Base-by-base conservation (phyloP, 1,139 yeast genomes). In the Suhomyces atakaporum region DNA sequence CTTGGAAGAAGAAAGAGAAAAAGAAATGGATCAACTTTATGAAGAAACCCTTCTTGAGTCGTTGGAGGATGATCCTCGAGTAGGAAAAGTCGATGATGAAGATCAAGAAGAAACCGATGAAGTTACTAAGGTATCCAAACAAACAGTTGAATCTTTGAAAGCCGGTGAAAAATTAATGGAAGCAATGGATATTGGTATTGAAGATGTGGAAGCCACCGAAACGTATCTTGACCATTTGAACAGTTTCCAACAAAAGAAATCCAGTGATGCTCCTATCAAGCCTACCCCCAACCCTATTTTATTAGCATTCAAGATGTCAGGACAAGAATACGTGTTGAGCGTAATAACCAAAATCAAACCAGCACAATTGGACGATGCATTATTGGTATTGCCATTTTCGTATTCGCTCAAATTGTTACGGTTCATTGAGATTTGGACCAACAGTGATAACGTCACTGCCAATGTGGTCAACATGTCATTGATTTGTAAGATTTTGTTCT, bases 81-180 rank as follows among this genome's bases (percentile, higher is more conserved):
- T 30, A 19, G 69, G 62, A 29, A 65, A 69, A 9, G 63, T 60
- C 16, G 64, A 46, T 12, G 66, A 56, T 14, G 66, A 60, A 1
- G 73, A 63, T 2, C 72, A 61, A 2, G 75, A 62, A 5, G 79
- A 63, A 2, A 74, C 60, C n/a, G 81, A 77, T 36, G 84, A 77
- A 28, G 81, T 75, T 7, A 75, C 77, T 7, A 75, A 76, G 36
- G 97, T 89, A 9, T 76, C 80, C 29, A 83, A 83, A 49, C 96
- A 89, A 60, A 89, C 96, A 0, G 70, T 84, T 56, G 98, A 92
- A 54, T 85, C 97, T 2, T 74, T 92, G 53, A 92, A 92, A 60
- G 94, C 97, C 0, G 97, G 98, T 48, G 99, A 92, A 62, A 83
- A 82, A 51, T 66, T 92, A 34, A 83, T 89, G 77, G 98, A 92